These are phyloP conservation scores for Handroanthus guayacan DNA, from an alignment of 257 asterid genomes.

Conservation along the genomic window DNA sequence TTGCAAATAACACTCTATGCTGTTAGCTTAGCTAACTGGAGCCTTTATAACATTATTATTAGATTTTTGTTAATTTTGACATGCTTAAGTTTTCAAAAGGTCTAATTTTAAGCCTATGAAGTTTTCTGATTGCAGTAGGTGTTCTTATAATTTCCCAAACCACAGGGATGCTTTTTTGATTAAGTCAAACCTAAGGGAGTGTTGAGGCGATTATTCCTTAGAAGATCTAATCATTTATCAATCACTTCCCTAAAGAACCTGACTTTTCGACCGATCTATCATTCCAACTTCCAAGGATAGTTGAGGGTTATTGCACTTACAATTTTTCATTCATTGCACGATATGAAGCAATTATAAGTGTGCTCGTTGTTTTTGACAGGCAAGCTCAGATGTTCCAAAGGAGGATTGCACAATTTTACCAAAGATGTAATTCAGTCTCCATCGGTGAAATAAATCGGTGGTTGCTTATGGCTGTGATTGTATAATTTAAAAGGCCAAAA, in stretches of 20 bases:
- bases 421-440: conserved; percentile 47
- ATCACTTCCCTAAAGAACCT: not conserved
- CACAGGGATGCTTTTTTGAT: no score
- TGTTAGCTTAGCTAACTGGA: no score
- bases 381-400: conserved; percentile 60
- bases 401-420: conserved; percentile 75
- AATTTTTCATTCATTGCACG: not conserved
- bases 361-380: conserved; percentile 49
- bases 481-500: conserved; percentile 17
- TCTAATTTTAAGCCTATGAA: no score
- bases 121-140: no score
- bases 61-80: no score
- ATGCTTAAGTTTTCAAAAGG: no score
- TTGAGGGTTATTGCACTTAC: not conserved
- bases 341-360: conserved; percentile 13
- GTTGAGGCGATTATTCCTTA: no score
- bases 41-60: no score
- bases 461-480: conserved; percentile 17
- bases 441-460: not conserved
- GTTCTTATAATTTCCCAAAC: no score
- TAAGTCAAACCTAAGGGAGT: no score
- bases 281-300: not conserved
- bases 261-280: not conserved
- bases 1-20: no score
- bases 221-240: conserved; percentile 9